A percentile compares a stretch with the other conserved stretches of the same genome.
phyloP scores from a whole-genome alignment of 2,329 filamentous ascomycete genomes.

The Aureobasidium sp. region DNA sequence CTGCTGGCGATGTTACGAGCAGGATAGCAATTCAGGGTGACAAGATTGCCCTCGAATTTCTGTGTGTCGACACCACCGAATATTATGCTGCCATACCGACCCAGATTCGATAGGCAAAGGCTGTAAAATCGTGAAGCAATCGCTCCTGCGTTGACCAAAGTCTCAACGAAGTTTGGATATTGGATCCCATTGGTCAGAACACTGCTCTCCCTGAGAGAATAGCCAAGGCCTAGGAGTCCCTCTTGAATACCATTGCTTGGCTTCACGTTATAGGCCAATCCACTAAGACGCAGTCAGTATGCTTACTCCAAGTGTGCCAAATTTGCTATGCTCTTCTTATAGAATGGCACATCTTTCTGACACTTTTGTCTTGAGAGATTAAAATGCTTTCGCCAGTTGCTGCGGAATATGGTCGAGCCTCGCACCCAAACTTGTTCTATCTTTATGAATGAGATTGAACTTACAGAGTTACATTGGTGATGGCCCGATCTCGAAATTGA shows the following conservation, averaged over 20 bases:
- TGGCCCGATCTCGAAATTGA: not conserved
- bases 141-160: slow-evolving; percentile 23
- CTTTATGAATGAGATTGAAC: not conserved
- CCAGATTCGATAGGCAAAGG: slow-evolving; percentile 26
- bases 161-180: slow-evolving; percentile 25
- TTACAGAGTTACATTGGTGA: not conserved
- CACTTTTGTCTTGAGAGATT: too few relatives aligned
- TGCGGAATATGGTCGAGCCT: not conserved
- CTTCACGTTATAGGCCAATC: slow-evolving; percentile 23
- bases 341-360: slow-evolving; percentile 19
- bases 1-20: not conserved
- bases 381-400: not conserved
- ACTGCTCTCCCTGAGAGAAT: slow-evolving; percentile 24
- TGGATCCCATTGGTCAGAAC: slow-evolving; percentile 16
- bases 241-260: slow-evolving; percentile 26
- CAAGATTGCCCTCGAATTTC: slow-evolving; percentile 24
- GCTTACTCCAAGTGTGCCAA: not conserved
- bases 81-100: slow-evolving; percentile 23
- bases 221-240: slow-evolving; percentile 28
- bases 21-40: slow-evolving; percentile 23
- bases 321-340: not conserved
- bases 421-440: not conserved
- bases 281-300: not conserved
- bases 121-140: slow-evolving; percentile 27
- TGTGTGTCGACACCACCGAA: slow-evolving; percentile 28